A percentile compares a stretch with the other conserved stretches of the same genome.
These are phyloP conservation scores for Chrysophaeum taylorii DNA, from an alignment of 352 stramenopile genomes.

Conservation along the genomic window DNA sequence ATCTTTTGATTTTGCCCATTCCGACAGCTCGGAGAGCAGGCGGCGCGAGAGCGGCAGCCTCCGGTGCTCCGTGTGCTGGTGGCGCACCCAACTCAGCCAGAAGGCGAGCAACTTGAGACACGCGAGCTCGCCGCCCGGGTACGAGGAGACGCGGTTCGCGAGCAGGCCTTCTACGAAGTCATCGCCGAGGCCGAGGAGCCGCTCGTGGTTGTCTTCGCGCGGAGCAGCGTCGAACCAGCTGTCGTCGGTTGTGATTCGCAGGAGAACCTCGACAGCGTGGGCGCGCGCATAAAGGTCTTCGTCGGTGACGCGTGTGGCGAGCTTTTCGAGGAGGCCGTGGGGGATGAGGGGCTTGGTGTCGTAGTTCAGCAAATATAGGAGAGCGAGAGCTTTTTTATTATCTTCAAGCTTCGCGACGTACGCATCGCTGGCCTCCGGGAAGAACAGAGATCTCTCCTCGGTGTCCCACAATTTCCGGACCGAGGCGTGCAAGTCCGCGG, in stretches of 20 bases:
- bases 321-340: too few species aligned
- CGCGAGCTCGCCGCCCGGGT: background rate
- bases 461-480: too few species aligned
- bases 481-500: too few species aligned
- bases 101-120: background rate
- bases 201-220: background rate
- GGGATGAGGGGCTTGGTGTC: too few species aligned
- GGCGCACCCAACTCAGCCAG: constrained; percentile 7
- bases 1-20: background rate
- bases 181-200: background rate
- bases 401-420: too few species aligned
- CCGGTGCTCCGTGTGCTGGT: background rate
- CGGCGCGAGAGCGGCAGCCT: background rate
- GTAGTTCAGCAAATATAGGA: too few species aligned
- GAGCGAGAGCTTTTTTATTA: too few species aligned
- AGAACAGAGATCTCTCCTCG: too few species aligned
- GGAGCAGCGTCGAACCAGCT: background rate
- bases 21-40: background rate
- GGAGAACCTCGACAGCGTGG: constrained; percentile 8
- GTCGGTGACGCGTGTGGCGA: too few species aligned
- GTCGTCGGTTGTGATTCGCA: background rate
- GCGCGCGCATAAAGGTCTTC: background rate
- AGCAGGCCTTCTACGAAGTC: background rate
- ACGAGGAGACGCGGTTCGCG: background rate
- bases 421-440: too few species aligned